Evolutionary conservation across 2,329 filamentous ascomycete genomes (phyloP).

Genomic region (Colletotrichum melonis): DNA sequence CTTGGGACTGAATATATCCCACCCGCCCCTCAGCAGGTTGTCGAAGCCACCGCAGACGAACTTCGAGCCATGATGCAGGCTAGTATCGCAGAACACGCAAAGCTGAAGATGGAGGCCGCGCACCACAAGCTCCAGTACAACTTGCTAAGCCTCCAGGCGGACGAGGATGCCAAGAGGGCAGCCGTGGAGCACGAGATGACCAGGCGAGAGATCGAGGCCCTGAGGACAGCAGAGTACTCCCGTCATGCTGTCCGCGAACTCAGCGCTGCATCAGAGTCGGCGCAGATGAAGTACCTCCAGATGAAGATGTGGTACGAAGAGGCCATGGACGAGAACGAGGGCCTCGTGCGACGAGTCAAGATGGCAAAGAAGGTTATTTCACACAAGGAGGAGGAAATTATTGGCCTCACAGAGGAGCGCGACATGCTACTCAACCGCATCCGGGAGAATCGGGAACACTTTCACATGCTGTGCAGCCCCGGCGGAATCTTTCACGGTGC

Average conservation of each 20-base stretch:
- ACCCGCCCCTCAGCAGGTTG: conserved; percentile 62
- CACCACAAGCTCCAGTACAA: conserved; percentile 93
- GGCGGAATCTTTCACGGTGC: conserved; percentile 74
- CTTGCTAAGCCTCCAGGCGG: conserved; percentile 84
- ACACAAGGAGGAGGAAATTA: conserved; percentile 79
- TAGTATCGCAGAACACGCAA: conserved; percentile 66
- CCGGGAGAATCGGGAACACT: conserved; percentile 88
- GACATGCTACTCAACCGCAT: conserved; percentile 84
- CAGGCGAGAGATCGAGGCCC: conserved; percentile 86
- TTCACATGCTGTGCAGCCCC: conserved; percentile 82
- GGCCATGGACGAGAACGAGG: conserved; percentile 73
- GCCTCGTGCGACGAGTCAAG: conserved; percentile 72
- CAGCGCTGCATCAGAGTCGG: conserved; percentile 62
- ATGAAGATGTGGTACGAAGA: conserved; percentile 75
- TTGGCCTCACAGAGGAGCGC: conserved; percentile 79
- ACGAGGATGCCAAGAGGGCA: conserved; percentile 86
- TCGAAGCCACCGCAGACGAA: conserved; percentile 64
- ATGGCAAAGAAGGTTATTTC: conserved; percentile 83
- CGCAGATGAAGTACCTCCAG: conserved; percentile 67
- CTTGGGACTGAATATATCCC: conserved; percentile 53
- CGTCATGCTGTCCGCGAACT: conserved; percentile 69
- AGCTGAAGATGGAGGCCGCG: conserved; percentile 82
- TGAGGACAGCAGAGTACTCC: conserved; percentile 79
- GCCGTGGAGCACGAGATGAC: conserved; percentile 93
- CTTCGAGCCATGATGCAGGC: conserved; percentile 67